These are phyloP conservation scores for Pholiota molesta DNA, from an alignment of 768 basidiomycete species.

Conservation along the genomic window DNA sequence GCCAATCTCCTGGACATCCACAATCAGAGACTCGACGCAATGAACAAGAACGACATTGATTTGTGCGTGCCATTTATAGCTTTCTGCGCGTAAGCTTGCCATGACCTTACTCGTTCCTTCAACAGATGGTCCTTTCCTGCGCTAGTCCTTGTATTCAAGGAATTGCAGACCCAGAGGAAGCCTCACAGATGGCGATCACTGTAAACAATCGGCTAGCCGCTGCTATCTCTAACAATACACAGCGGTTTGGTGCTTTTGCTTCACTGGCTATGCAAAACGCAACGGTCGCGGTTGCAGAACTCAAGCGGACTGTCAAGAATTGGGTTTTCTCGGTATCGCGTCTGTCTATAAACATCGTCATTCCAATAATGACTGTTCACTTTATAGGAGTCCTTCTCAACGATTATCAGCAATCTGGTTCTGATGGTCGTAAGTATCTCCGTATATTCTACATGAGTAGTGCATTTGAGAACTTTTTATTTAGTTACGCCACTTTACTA, in stretches of 20 bases:
- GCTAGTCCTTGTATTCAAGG: slow-evolving; percentile 42
- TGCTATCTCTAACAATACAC: slow-evolving; percentile 40
- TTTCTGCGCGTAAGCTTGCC: not conserved
- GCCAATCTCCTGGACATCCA: slow-evolving; percentile 42
- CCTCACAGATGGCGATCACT: slow-evolving; percentile 35
- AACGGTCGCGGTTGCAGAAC: slow-evolving; percentile 38
- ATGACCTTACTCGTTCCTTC: not conserved
- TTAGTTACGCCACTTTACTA: slow-evolving; percentile 38
- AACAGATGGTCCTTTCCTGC: slow-evolving; percentile 41
- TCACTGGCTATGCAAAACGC: slow-evolving; percentile 48
- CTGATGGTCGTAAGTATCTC: slow-evolving; percentile 34
- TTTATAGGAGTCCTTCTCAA: slow-evolving; percentile 37
- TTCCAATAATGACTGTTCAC: not conserved
- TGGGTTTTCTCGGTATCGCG: slow-evolving; percentile 38
- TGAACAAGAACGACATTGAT: slow-evolving; percentile 41
- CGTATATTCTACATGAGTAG: not conserved
- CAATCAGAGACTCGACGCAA: slow-evolving; percentile 36
- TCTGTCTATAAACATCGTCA: too few relatives aligned
- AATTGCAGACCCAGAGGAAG: slow-evolving; percentile 34
- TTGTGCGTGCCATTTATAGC: slow-evolving; percentile 26
- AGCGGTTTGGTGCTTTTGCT: slow-evolving; percentile 45
- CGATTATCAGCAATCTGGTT: slow-evolving; percentile 46
- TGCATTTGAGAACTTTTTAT: too few relatives aligned
- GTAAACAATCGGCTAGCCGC: slow-evolving; percentile 41
- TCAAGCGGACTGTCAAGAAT: slow-evolving; percentile 40